These are phyloP conservation scores for Castanopsis chinensis DNA, from an alignment of 306 rosid species.

Conservation along the genomic window DNA sequence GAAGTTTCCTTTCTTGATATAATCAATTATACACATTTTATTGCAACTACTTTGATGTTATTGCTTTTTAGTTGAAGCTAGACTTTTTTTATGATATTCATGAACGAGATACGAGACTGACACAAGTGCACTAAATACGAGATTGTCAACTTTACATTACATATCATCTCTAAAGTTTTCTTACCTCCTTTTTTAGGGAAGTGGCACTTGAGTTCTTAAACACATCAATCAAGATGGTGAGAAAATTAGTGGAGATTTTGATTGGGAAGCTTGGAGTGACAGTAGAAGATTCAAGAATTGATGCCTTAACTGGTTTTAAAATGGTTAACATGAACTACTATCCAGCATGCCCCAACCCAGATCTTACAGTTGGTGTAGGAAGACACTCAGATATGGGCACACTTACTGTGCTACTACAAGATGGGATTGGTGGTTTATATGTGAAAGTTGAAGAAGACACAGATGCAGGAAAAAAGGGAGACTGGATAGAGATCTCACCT, in stretches of 20 bases:
- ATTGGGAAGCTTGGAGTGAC: slow-evolving; percentile 40
- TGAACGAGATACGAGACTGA: no score
- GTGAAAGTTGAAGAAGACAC: slow-evolving; percentile 44
- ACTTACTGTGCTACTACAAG: slow-evolving; percentile 60
- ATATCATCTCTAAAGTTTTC: no score
- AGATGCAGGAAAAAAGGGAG: slow-evolving; percentile 20
- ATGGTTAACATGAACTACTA: slow-evolving; percentile 66
- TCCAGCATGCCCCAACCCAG: slow-evolving; percentile 72
- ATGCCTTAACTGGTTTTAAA: slow-evolving; percentile 30
- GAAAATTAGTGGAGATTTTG: slow-evolving; percentile 34
- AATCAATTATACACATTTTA: no score
- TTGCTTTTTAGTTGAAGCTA: no score
- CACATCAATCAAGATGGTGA: slow-evolving; percentile 36
- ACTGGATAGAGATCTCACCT: slow-evolving; percentile 64
- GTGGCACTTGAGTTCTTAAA: slow-evolving; percentile 55
- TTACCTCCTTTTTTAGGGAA: slow-evolving; percentile 27
- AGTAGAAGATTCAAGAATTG: slow-evolving; percentile 39
- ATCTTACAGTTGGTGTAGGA: slow-evolving; percentile 69
- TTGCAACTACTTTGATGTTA: no score
- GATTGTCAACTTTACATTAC: no score
- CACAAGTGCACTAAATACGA: no score
- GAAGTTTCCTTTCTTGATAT: no score
- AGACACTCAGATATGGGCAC: slow-evolving; percentile 70
- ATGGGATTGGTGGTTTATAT: slow-evolving; percentile 64
- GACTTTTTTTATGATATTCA: no score